Conservation (phyloP, 331 rosid genomes). For the Arachis monticola region DNA sequence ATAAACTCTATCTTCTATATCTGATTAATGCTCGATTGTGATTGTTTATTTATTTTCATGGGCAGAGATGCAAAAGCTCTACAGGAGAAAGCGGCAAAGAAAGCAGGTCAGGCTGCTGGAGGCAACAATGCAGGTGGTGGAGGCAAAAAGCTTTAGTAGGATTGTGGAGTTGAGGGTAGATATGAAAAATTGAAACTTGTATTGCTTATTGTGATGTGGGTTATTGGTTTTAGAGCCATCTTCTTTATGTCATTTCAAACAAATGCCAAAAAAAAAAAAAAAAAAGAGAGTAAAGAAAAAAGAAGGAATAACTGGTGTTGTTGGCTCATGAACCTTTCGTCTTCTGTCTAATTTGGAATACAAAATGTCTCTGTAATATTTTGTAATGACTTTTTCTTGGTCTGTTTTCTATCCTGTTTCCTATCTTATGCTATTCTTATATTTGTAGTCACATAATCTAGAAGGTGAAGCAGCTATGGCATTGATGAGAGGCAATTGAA, state of each 20-base stretch:
- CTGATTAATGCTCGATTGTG: neutral
- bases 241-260: conserved; percentile 24
- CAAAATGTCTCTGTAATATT: conserved; percentile 21
- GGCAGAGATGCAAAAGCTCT: conserved; percentile 71
- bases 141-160: conserved; percentile 41
- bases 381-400: neutral
- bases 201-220: conserved; percentile 41
- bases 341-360: conserved; percentile 39
- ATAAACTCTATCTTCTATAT: too few relatives aligned
- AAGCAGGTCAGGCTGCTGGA: conserved; percentile 53
- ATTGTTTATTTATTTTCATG: neutral
- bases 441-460: neutral
- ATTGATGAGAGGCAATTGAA: neutral
- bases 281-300: neutral
- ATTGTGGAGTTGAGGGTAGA: neutral
- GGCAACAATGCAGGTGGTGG: conserved; percentile 53
- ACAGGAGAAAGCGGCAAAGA: conserved; percentile 66
- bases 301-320: conserved; percentile 11
- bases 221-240: conserved; percentile 45
- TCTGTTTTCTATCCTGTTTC: neutral
- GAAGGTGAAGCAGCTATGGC: neutral
- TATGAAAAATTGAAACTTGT: neutral
- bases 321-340: conserved; percentile 44
- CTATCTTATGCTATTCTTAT: neutral
- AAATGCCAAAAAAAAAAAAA: too few relatives aligned